Conservation (phyloP, 2,329 filamentous ascomycete species). For the Ramularia collo-cygni region DNA sequence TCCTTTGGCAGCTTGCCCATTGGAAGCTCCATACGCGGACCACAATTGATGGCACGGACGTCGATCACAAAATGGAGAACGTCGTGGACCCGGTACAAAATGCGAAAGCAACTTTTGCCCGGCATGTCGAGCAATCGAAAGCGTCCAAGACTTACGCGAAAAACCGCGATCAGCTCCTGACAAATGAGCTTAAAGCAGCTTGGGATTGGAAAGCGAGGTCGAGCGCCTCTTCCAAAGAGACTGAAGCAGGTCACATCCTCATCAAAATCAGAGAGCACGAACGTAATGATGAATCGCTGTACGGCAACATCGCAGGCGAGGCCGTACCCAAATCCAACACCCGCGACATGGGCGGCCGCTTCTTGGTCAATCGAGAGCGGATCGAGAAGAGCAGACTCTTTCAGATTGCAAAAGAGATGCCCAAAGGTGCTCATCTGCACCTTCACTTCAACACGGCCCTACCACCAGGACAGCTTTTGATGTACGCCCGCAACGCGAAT, state of each 20-base stretch:
- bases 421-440: constrained; percentile 67
- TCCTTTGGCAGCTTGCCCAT: constrained; percentile 2
- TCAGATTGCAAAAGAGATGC: constrained; percentile 51
- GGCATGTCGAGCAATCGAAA: constrained; percentile 3
- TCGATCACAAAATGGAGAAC: no score
- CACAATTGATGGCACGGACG: neutral
- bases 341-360: constrained; percentile 43
- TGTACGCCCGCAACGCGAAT: constrained; percentile 37
- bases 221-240: constrained; percentile 24
- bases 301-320: constrained; percentile 39
- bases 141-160: constrained; percentile 18
- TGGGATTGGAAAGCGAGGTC: constrained; percentile 33
- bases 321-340: constrained; percentile 33
- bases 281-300: constrained; percentile 30
- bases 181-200: constrained; percentile 24
- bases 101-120: no score
- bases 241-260: constrained; percentile 31
- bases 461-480: constrained; percentile 53
- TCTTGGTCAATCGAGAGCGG: constrained; percentile 38
- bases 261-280: constrained; percentile 37
- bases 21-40: constrained; percentile 2
- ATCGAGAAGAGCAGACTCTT: constrained; percentile 51
- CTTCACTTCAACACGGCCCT: constrained; percentile 74
- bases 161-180: constrained; percentile 25
- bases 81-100: no score